These are phyloP conservation scores for Glebionis coronaria DNA, from an alignment of 129 eudicot species.

Conservation along the genomic window DNA sequence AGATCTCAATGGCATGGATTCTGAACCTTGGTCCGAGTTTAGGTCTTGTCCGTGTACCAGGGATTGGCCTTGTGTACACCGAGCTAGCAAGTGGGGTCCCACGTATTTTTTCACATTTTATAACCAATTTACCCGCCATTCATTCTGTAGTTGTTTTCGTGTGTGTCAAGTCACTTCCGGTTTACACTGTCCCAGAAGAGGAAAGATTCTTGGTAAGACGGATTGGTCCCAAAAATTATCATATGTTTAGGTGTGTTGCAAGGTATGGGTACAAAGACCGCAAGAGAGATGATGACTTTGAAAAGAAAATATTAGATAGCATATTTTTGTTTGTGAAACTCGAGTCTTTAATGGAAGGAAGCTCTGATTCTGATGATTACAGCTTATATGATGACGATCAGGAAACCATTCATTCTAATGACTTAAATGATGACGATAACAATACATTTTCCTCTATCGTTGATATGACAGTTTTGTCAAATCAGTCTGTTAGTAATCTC, in stretches of 20 bases:
- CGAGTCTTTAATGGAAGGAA: conserved; percentile 73
- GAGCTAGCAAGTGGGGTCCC: conserved; percentile 93
- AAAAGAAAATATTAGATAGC: conserved; percentile 63
- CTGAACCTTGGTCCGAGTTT: conserved; percentile 83
- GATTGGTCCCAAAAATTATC: conserved; percentile 74
- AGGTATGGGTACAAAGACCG: conserved; percentile 90
- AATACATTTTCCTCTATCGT: conserved; percentile 27
- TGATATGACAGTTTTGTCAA: conserved; percentile 42
- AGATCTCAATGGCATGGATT: conserved; percentile 83
- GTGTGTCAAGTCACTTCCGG: conserved; percentile 88
- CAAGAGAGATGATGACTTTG: conserved; percentile 76
- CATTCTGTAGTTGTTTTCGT: conserved; percentile 77
- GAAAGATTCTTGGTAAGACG: conserved; percentile 78
- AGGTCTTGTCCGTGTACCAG: conserved; percentile 88
- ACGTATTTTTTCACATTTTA: conserved; percentile 77
- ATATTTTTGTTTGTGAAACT: conserved; percentile 62
- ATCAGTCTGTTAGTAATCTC: conserved; percentile 34
- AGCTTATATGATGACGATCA: conserved; percentile 50
- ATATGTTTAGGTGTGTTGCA: conserved; percentile 84
- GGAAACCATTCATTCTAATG: conserved; percentile 40
- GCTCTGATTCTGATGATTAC: conserved; percentile 80
- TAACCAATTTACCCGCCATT: conserved; percentile 86
- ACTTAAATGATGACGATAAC: conserved; percentile 15
- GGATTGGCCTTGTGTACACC: conserved; percentile 84
- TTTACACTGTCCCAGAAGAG: conserved; percentile 78